Evolutionary conservation across 768 basidiomycete species (phyloP), one percentile per base, ranked within the genome.

Genomic region (Gautieria morchelliformis): DNA sequence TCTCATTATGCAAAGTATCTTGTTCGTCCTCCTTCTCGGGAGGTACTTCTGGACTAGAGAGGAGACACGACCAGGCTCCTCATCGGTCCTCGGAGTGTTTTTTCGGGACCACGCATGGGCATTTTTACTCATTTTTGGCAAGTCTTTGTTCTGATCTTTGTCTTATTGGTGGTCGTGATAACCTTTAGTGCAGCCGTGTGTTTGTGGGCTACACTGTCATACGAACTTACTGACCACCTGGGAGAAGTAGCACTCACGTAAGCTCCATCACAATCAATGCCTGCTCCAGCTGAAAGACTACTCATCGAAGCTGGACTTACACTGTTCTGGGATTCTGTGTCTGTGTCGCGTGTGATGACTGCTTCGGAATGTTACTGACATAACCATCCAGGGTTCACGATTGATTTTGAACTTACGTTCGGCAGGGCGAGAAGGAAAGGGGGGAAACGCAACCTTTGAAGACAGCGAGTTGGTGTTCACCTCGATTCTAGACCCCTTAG

Each of bases 61-160:
- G 8, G 12, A 42, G 20, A 9, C 15, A 44, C 37, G 15, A 55
- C 2, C 14, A 22, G 20, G 3, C 6, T 2, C 3, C 37, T 4
- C 8, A 32, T 11, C 42, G 4, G 7, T 55, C 22, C 14, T 22
- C 4, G 44, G 12, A 11, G 24, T 55, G 15, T 44, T 44, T 19
- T 6, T 55, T 44, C 27, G 53, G n/a, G 53, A 55, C 37, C 53
- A 55, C 33, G 17, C 45, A 32, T 55, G 53, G 53, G 53, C 53
- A 44, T 55, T 55, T 22, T 44, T 45, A 39, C 20, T 55, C 12
- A 55, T 55, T 17, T 55, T 55, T 30, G 53, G 53, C 27, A 32
- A 42, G 53, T 45, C 22, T 37, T 37, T 37, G 4, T 37, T 37
- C 35, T 37, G 35, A 37, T 9, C 10, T 3, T 37, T 45, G 9